Evolutionary conservation across 2,329 filamentous ascomycete genomes (phyloP), one percentile per base, ranked within the genome.

Genomic region (Xylariaceae sp.): DNA sequence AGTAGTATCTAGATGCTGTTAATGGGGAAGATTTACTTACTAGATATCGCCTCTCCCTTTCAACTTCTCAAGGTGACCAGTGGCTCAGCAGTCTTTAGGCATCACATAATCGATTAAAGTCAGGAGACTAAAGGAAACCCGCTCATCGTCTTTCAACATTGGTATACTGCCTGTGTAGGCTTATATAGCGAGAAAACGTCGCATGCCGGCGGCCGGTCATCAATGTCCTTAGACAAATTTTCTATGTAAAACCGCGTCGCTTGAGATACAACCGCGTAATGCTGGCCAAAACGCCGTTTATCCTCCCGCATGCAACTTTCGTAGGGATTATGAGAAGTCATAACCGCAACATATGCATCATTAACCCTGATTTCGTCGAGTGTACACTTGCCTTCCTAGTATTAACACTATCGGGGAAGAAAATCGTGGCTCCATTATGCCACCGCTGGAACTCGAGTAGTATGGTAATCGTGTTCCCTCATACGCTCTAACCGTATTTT

Each of bases 401-500:
- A 55, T 60, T 35, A 52, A 58, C 57, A 57, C 55, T 47, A 60
- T 40, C 48, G 53, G 36, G n/a, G 21, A 47, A 27, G 47, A 54
- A 50, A 27, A 39, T 47, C 43, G 45, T 36, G 47, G 49, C 52
- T 59, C 53, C 50, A 45, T 55, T 61, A 67, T 40, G 52, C 64
- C 33, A 49, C 58, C 35, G 49, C 57, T 18, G 57, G 50, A 45
- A 55, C 57, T 40, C 65, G 63, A 47, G 60, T 43, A 39, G 59
- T 55, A 36, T 64, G 64, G 56, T 68, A 64, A 18, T 77, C 72
- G 53, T 74, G 71, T 45, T 79, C 73, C 62, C 76, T 75, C 68
- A 77, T 73, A 59, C 78, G 76, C 64, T 83, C 81, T 52, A 77
- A 67, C 30, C 83, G 78, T 55, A 87, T 86, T 69, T 85, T 86